A percentile compares a stretch with the other conserved stretches of the same genome.
Conservation (phyloP, 495 filamentous ascomycete genomes). For the Xylaria castorea region DNA sequence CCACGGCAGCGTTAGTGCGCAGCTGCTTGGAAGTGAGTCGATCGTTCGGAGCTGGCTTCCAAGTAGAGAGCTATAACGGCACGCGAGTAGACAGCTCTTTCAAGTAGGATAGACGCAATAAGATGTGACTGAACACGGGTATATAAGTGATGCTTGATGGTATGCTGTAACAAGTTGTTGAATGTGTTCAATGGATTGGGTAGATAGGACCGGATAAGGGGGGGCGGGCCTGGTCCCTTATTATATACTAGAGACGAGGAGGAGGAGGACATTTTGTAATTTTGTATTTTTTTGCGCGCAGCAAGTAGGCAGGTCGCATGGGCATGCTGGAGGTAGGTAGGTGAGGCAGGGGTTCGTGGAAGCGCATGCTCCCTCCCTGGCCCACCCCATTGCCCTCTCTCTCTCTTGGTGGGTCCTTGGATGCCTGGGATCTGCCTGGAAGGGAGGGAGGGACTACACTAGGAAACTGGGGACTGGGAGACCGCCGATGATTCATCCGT, state of each 20-base stretch:
- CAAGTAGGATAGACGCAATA: conserved; percentile 38
- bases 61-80: neutral
- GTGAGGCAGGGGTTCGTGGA: conserved; percentile 17
- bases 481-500: conserved; percentile 21
- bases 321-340: conserved; percentile 7
- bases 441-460: neutral
- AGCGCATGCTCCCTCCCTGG: conserved; percentile 6
- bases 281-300: conserved; percentile 27
- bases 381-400: neutral
- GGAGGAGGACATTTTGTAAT: conserved; percentile 29
- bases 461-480: neutral
- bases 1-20: conserved; percentile 45
- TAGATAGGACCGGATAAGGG: conserved; percentile 10
- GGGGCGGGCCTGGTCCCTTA: conserved; percentile 23
- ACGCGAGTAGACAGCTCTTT: conserved; percentile 4
- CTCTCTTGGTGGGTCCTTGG: conserved; percentile 4
- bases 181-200: conserved; percentile 24
- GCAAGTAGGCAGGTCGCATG: neutral
- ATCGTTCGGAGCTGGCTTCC: conserved; percentile 32
- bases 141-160: conserved; percentile 3
- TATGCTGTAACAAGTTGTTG: conserved; percentile 20
- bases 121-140: conserved; percentile 40
- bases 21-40: conserved; percentile 50
- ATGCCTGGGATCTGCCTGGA: conserved; percentile 27
- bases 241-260: conserved; percentile 27